A percentile compares a stretch with the other conserved stretches of the same genome.
Evolutionary conservation across 257 asterid species (phyloP).

Genomic region (Hygrophila difformis): DNA sequence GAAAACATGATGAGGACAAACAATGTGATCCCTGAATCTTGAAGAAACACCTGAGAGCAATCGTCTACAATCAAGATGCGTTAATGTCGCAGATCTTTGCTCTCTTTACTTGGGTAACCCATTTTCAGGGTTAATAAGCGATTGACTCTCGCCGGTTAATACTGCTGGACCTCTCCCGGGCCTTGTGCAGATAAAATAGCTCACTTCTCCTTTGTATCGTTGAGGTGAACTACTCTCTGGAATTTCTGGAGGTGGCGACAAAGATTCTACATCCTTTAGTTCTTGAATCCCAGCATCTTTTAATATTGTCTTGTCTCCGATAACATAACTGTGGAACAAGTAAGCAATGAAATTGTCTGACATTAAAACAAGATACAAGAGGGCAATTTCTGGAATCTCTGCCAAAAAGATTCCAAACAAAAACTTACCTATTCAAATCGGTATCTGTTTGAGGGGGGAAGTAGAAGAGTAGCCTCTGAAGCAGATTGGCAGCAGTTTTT

Average conservation of each 20-base stretch:
- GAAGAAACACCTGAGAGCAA: too few relatives aligned
- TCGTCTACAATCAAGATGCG: too few relatives aligned
- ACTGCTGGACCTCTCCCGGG: constrained; percentile 68
- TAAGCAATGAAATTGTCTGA: constrained; percentile 22
- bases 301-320: constrained; percentile 82
- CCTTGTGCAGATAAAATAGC: constrained; percentile 72
- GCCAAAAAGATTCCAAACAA: not conserved
- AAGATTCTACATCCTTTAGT: constrained; percentile 59
- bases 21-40: too few relatives aligned
- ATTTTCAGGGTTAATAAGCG: constrained; percentile 67
- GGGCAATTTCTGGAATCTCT: not conserved
- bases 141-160: constrained; percentile 52
- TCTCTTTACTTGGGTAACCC: constrained; percentile 67
- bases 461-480: constrained; percentile 62
- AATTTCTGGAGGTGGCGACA: constrained; percentile 76
- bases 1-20: too few relatives aligned
- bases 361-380: constrained; percentile 10
- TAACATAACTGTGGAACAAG: constrained; percentile 51
- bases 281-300: constrained; percentile 73
- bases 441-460: constrained; percentile 64
- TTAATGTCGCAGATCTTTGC: constrained; percentile 3
- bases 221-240: constrained; percentile 42
- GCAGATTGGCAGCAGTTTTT: constrained; percentile 54
- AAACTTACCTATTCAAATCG: constrained; percentile 58
- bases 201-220: constrained; percentile 68